These are phyloP conservation scores for Cenchrus purpureus DNA, from an alignment of 176 grass and related monocot species.

Conservation along the genomic window DNA sequence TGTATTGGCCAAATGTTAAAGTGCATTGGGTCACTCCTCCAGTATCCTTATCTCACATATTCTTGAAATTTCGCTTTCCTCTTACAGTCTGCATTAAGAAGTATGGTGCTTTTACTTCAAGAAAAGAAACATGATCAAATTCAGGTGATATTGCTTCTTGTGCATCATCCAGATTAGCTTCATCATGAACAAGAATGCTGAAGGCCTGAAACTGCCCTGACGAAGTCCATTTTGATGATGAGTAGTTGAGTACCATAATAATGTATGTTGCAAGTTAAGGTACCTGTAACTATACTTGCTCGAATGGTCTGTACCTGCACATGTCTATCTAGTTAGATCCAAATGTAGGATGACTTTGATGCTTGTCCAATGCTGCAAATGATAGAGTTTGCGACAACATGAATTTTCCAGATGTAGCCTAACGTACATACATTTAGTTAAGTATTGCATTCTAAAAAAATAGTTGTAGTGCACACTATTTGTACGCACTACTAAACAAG, in stretches of 20 bases:
- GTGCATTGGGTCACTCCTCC: not conserved
- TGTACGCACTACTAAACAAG: not conserved
- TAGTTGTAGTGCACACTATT: not conserved
- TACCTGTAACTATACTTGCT: conserved; percentile 16
- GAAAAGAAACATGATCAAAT: not conserved
- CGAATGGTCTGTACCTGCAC: conserved; percentile 20
- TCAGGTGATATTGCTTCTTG: conserved; percentile 18
- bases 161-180: conserved; percentile 27
- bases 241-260: not conserved
- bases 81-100: conserved; percentile 25
- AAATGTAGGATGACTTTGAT: not conserved
- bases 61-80: not conserved
- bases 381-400: not conserved
- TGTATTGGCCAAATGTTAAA: not conserved
- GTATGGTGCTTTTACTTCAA: not conserved
- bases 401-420: not conserved
- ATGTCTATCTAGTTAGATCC: conserved; percentile 20
- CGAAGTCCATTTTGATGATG: not conserved
- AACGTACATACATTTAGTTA: not conserved
- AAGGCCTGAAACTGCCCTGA: conserved; percentile 20
- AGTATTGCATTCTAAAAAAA: not conserved
- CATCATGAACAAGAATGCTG: conserved; percentile 16
- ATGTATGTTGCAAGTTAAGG: conserved; percentile 28
- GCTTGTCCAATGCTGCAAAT: not conserved
- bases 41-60: conserved; percentile 25